phyloP scores from a whole-genome alignment of 116 monocot genomes.

The Posidonia oceanica region DNA sequence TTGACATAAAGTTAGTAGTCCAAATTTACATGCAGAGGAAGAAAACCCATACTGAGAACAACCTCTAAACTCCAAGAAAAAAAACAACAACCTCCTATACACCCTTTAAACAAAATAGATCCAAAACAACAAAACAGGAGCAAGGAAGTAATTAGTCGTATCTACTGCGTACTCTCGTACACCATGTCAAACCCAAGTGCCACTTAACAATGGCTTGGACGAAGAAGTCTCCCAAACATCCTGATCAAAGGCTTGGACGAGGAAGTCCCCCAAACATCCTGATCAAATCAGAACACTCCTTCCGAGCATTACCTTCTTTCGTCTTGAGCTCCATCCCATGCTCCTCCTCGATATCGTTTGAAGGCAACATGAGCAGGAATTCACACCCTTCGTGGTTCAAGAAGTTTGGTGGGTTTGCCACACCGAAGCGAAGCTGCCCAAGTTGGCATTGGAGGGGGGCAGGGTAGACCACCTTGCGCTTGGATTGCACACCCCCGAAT shows the following conservation, averaged over 20 bases:
- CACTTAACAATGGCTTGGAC: conserved; percentile 47
- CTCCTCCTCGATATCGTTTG: conserved; percentile 67
- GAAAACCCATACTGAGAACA: no score
- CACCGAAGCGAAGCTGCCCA: conserved; percentile 21
- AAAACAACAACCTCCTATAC: no score
- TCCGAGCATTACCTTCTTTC: conserved; percentile 15
- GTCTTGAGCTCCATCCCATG: conserved; percentile 52
- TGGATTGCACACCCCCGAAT: conserved; percentile 45
- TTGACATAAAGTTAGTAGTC: no score
- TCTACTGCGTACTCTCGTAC: neutral
- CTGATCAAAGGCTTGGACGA: no score
- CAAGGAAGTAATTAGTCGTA: no score
- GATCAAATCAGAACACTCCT: conserved; percentile 49
- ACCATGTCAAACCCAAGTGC: conserved; percentile 31
- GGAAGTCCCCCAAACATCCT: no score
- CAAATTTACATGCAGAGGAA: no score
- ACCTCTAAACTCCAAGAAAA: no score
- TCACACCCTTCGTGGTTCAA: conserved; percentile 84
- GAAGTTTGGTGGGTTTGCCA: conserved; percentile 56
- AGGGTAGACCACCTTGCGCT: conserved; percentile 56
- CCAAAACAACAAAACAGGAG: no score
- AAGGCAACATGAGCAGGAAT: conserved; percentile 62
- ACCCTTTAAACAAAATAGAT: no score
- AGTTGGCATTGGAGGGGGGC: conserved; percentile 43
- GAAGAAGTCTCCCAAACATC: conserved; percentile 24